These are phyloP conservation scores for Pyricularia grisea DNA, from an alignment of 2,329 filamentous ascomycete species.

Conservation along the genomic window DNA sequence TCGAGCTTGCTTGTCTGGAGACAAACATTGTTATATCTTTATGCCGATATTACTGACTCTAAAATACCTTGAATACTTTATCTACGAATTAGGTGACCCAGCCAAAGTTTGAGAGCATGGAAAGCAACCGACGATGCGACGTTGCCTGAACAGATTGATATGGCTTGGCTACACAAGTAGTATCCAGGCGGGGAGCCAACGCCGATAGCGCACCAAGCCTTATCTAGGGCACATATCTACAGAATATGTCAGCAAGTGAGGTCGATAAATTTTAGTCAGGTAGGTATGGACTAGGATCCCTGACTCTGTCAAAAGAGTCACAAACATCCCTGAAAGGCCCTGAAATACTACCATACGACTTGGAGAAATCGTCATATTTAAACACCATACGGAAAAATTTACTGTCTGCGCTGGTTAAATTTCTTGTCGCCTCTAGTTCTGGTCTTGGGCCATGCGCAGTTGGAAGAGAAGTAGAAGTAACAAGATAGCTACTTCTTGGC, in stretches of 20 bases:
- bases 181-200: background rate
- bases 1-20: no score
- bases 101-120: background rate
- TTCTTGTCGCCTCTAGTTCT: background rate
- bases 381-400: background rate
- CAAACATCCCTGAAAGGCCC: background rate
- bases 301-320: background rate
- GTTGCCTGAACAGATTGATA: background rate
- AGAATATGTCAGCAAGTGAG: background rate
- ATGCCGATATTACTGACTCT: background rate
- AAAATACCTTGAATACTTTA: background rate
- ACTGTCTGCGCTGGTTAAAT: background rate
- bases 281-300: background rate
- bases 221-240: background rate
- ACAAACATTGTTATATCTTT: no score
- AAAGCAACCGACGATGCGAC: background rate
- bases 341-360: background rate
- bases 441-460: background rate
- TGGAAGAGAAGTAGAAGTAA: background rate
- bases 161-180: background rate
- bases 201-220: background rate
- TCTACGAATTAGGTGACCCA: background rate
- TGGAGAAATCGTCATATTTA: background rate
- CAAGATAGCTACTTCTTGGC: background rate
- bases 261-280: background rate